Percentiles rank a stretch among this genome's conserved stretches.
Evolutionary conservation across 2,329 filamentous ascomycete genomes (phyloP).

Genomic region (Chaetomium globosum): DNA sequence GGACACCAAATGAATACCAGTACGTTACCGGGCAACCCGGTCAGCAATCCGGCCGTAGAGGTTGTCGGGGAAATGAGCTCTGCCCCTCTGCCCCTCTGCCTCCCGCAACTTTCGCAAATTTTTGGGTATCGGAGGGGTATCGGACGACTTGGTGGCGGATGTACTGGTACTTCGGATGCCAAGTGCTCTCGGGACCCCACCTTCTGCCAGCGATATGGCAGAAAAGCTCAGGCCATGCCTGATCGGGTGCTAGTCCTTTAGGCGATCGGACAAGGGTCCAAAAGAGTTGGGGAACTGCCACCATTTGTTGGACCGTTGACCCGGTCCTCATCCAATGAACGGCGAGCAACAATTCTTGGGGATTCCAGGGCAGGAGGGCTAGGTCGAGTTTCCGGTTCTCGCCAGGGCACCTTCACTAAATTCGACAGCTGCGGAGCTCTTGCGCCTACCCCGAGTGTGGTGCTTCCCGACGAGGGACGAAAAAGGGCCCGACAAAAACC

Average conservation of each 20-base stretch:
- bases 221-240: conserved; percentile 23
- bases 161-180: conserved; percentile 36
- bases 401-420: conserved; percentile 29
- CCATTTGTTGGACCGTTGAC: conserved; percentile 38
- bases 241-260: conserved; percentile 35
- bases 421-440: conserved; percentile 31
- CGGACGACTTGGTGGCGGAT: conserved; percentile 30
- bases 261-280: conserved; percentile 36
- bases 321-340: conserved; percentile 33
- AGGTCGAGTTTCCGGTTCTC: conserved; percentile 17
- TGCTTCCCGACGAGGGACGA: conserved; percentile 27
- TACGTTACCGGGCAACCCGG: neutral
- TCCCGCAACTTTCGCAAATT: conserved; percentile 15
- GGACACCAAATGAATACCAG: neutral
- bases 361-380: conserved; percentile 26
- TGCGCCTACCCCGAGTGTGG: conserved; percentile 27
- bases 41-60: neutral
- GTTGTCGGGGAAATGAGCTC: conserved; percentile 11
- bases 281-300: conserved; percentile 40
- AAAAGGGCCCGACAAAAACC: conserved; percentile 35
- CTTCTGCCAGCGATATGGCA: conserved; percentile 31
- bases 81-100: neutral
- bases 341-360: conserved; percentile 31
- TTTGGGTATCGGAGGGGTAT: conserved; percentile 29
- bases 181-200: conserved; percentile 28